Evolutionary conservation across 1,139 yeast species (phyloP).

Genomic region (Nakaseomyces kungkrabaensis): DNA sequence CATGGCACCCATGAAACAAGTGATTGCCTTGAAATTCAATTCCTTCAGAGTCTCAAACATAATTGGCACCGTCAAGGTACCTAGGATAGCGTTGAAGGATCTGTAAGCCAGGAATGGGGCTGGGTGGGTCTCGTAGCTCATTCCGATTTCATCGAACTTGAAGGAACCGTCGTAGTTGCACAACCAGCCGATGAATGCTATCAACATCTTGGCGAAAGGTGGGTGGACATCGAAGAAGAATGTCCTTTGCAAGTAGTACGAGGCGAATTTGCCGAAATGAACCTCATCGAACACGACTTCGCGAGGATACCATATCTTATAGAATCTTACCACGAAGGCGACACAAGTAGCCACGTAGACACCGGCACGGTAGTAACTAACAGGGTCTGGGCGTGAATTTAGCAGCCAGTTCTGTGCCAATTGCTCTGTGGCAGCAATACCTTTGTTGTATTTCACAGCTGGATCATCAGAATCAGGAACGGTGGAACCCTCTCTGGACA

Average conservation of each 20-base stretch:
- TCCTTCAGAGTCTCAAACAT: constrained; percentile 77
- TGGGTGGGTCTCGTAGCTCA: constrained; percentile 58
- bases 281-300: constrained; percentile 98
- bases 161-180: constrained; percentile 84
- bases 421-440: constrained; percentile 7
- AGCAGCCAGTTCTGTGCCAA: constrained; percentile 21
- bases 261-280: constrained; percentile 93
- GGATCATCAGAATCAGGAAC: constrained; percentile 14
- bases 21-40: constrained; percentile 65
- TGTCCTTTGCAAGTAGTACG: constrained; percentile 71
- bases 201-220: constrained; percentile 88
- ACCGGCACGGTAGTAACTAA: constrained; percentile 14
- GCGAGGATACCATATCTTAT: constrained; percentile 57
- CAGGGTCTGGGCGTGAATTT: constrained; percentile 19
- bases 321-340: constrained; percentile 67
- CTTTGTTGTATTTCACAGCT: constrained; percentile 12
- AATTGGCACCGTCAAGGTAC: constrained; percentile 72
- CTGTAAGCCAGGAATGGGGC: constrained; percentile 91
- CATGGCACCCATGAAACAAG: constrained; percentile 73
- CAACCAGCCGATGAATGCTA: constrained; percentile 84
- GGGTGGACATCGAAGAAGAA: constrained; percentile 96
- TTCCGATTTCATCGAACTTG: constrained; percentile 87
- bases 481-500: background rate
- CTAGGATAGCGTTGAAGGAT: constrained; percentile 69
- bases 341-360: constrained; percentile 41